A percentile compares a stretch with the other conserved stretches of the same genome.
Conservation (phyloP, 768 basidiomycete genomes). For the Kwoniella botswanensis region DNA sequence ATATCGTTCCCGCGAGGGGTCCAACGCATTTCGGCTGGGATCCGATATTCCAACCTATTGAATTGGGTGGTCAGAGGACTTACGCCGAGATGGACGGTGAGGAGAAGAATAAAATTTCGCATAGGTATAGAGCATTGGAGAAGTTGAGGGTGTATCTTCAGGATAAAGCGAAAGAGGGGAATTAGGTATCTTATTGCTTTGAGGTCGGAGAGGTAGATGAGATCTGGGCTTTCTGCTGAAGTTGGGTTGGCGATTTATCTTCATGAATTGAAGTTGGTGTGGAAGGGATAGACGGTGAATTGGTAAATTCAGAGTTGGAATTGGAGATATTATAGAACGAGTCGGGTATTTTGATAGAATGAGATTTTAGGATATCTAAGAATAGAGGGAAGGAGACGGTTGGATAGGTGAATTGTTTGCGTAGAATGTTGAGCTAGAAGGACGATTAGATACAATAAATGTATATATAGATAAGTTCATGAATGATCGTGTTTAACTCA, state of each 20-base stretch:
- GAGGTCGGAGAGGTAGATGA: not conserved
- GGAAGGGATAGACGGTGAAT: conserved; percentile 3
- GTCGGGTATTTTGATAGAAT: conserved; percentile 6
- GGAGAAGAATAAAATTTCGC: conserved; percentile 71
- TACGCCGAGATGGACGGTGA: conserved; percentile 72
- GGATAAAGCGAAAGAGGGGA: conserved; percentile 34
- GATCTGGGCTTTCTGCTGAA: not conserved
- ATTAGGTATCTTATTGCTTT: conserved; percentile 6
- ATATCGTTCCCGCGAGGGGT: conserved; percentile 85
- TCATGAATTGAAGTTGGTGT: not conserved
- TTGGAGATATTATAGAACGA: not conserved
- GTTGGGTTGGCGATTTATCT: not conserved
- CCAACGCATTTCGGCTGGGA: conserved; percentile 87
- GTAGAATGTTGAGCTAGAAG: conserved; percentile 21
- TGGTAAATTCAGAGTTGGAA: conserved; percentile 11
- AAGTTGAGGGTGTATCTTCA: conserved; percentile 63
- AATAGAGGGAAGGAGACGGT: conserved; percentile 14
- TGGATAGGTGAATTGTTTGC: conserved; percentile 35
- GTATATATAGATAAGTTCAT: not conserved
- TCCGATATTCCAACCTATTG: conserved; percentile 76
- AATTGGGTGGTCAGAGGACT: conserved; percentile 72
- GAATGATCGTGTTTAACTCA: conserved; percentile 23
- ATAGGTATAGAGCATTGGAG: conserved; percentile 71
- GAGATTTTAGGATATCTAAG: conserved; percentile 9
- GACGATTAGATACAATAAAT: not conserved